Conservation (phyloP, 192 early-diverging fungal genomes). For the Pilobolus umbonatus region DNA sequence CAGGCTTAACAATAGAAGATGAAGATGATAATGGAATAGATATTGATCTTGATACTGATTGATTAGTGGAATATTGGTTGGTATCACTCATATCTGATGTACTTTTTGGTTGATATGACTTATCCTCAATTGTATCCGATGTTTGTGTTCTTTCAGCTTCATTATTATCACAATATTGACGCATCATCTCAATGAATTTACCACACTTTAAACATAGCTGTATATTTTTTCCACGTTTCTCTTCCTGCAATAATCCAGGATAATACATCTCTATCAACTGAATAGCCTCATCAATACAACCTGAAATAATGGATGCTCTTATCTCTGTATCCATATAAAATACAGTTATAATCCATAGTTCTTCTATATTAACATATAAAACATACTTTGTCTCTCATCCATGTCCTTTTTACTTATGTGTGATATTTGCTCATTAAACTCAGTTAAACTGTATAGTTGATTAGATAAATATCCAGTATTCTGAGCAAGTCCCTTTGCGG, state of each 20-base stretch:
- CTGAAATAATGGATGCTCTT: slow-evolving; percentile 50
- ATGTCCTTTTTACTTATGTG: slow-evolving; percentile 3
- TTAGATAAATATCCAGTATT: slow-evolving; percentile 1
- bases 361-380: not conserved
- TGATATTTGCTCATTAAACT: not conserved
- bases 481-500: slow-evolving; percentile 59
- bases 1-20: too few relatives aligned
- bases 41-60: not conserved
- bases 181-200: slow-evolving; percentile 86
- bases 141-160: not conserved
- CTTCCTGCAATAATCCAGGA: slow-evolving; percentile 56
- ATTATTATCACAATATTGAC: slow-evolving; percentile 15
- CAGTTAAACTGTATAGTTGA: not conserved
- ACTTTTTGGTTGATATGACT: not conserved
- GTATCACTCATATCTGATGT: too few relatives aligned
- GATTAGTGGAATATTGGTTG: not conserved
- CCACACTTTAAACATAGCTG: slow-evolving; percentile 77
- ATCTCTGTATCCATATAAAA: slow-evolving; percentile 39
- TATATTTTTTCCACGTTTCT: slow-evolving; percentile 47
- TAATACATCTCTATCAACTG: slow-evolving; percentile 57
- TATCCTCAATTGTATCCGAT: not conserved
- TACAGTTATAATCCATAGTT: not conserved
- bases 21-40: not conserved
- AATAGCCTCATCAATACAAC: slow-evolving; percentile 75
- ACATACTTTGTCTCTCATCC: slow-evolving; percentile 1